Evolutionary conservation across 2,329 filamentous ascomycete species (phyloP), one percentile per base, ranked within the genome.

Genomic region (Fusarium subglutinans): DNA sequence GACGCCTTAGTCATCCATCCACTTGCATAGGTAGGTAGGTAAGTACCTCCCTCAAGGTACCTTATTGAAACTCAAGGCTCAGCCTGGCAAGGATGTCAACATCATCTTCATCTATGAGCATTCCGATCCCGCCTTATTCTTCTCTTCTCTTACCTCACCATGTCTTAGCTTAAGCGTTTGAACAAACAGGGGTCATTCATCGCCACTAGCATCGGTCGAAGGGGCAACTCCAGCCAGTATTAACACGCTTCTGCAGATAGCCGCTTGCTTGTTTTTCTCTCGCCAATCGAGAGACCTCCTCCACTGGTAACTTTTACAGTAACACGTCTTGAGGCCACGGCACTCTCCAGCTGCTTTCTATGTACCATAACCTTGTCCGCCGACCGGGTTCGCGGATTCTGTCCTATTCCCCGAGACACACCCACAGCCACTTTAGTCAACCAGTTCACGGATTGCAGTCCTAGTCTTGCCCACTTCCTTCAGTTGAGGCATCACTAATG

Each of bases 371-470:
- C 44, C 55, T 37, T 56, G 53, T 57, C 63, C 58, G 45, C 48
- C 56, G 60, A 75, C 72, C 72, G 51, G 72, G 72, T 74, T 43
- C 59, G 50, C 72, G 72, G 72, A 44, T 74, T 45, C 43, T 59
- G 60, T 48, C 47, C 50, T 56, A 13, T 28, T 40, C 53, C 53
- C 63, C 24, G 55, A 74, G 71, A 74, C 72, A 74, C 37, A 74
- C 37, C 63, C 28, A 13, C 26, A 63, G 58, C 67, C 68, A 74
- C 63, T 35, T 53, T 53, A 53, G 22, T 64, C 45, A 56, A 56
- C 33, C 35, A 60, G 50, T 45, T 35, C 43, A 28, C 28, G 26
- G 41, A 40, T 43, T 40, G 44, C 30, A 38, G 60, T 48, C 45
- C 62, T 53, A 24, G 40, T 54, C 44, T 72, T 62, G 47, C 30